Evolutionary conservation across 352 stramenopile genomes (phyloP), one percentile per base, ranked within the genome.

Genomic region (Pythium chondricola): DNA sequence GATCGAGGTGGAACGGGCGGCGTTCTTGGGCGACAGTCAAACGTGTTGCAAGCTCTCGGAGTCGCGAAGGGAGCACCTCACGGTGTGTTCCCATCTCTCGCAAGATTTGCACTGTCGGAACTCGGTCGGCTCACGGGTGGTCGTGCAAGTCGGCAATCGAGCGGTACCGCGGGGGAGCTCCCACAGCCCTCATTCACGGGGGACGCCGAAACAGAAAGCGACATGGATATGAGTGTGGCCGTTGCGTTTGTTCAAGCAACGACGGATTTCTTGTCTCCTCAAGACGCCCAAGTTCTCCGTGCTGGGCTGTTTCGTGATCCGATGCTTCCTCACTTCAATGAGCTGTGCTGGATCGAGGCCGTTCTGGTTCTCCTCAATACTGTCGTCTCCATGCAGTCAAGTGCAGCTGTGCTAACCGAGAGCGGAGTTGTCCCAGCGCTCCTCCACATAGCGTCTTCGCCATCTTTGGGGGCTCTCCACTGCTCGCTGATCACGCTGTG

Each of bases 181-280:
- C 45, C 2, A 38, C 54, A n/a, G 36, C 55, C 4, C n/a, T n/a
- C n/a, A n/a, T n/a, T n/a, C n/a, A n/a, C n/a, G n/a, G n/a, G n/a
- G n/a, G n/a, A n/a, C n/a, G 47, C 70, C 30, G 63, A 70, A 29
- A 61, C 63, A 2, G 80, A 91, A 48, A 76, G 59, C 31, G 83
- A 94, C 52, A 93, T 94, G 81, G 83, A 95, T 31, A 95, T 95
- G 83, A 88, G 67, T 18, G 46, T 95, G 7, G 83, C 83, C 16
- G 78, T 95, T 27, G 83, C 83, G 6, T 95, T 95, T 60, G 83
- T 95, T 2, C 76, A 93, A 30, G 83, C 83, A n/a, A 93, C 82
- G 22, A 85, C 79, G 2, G 78, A 89, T 58, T 65, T 80, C 17
- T 20, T 88, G 18, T 81, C 77, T 18, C 68, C 76, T 10, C 59